Base-by-base conservation (phyloP, 345 rosid species). In the Kandelia obovata region DNA sequence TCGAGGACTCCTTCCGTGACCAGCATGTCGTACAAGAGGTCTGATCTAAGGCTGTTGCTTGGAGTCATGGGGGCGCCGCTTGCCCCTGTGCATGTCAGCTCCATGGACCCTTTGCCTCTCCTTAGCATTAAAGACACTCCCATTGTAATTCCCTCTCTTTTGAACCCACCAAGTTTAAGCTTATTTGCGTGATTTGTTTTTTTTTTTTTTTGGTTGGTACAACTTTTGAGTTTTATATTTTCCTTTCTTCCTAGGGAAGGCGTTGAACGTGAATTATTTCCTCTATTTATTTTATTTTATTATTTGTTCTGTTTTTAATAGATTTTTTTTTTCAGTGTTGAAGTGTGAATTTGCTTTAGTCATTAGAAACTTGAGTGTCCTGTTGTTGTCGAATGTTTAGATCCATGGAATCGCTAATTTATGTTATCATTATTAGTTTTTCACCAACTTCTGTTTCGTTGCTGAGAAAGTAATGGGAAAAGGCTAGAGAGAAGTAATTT, bases 51-150 rank as follows among this genome's bases (percentile, higher is more conserved):
- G 75, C 35, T 83, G 62, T 34, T 83, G 69, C 80, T 83, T 2
- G 82, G 86, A 0, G 86, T 83, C 4, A 72, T 83, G 75, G 86
- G 83, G 32, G 85, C 87, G 3, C 87, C 87, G 11, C 70, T 83
- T 34, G 85, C 87, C 11, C 85, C 87, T 15, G 81, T 81, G 63
- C 83, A 81, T 67, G 83, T 79, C 64, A 77, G 80, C 85, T 37
- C 81, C 17, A 53, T 62, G 72, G 84, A 83, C 79, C 85, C 83
- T 58, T 77, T 81, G 74, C 87, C 87, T 61, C 87, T 68, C 34
- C 80, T 83, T 51, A 76, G 87, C 73, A 83, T 83, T 62, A 83
- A 83, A 75, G 87, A 81, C 74, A 83, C 83, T 43, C 85, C 87
- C 74, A 92, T 96, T 84, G 98, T 96, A 53, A 88, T 80, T 73